phyloP scores from a whole-genome alignment of 768 basidiomycete genomes.

The Trametes cinnabarina region DNA sequence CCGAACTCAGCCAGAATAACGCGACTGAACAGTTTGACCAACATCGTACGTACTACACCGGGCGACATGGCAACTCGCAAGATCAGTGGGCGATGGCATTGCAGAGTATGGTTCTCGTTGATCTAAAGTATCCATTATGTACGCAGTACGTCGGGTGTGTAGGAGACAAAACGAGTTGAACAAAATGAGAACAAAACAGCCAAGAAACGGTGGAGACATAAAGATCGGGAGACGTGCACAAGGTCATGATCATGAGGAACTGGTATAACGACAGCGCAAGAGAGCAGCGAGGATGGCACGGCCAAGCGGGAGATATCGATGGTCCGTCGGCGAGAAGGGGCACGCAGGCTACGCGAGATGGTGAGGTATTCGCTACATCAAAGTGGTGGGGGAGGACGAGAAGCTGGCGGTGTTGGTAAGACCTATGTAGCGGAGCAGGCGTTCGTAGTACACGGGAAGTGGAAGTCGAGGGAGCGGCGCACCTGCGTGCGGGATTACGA shows the following conservation, averaged over 20 bases:
- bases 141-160: conserved; percentile 11
- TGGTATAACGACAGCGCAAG: conserved; percentile 24
- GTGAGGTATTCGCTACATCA: conserved; percentile 16
- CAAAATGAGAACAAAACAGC: background rate
- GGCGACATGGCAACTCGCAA: background rate
- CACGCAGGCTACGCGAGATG: background rate
- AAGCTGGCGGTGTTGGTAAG: background rate
- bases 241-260: conserved; percentile 20
- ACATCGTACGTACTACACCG: background rate
- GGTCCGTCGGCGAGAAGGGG: conserved; percentile 13
- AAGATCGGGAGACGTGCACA: conserved; percentile 18
- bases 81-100: background rate
- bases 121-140: conserved; percentile 15
- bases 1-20: background rate
- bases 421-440: background rate
- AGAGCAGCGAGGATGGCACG: conserved; percentile 19
- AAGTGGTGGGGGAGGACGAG: background rate
- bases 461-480: conserved; percentile 3
- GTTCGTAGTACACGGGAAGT: background rate
- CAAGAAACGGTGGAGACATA: background rate
- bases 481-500: conserved; percentile 16
- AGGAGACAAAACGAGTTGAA: background rate
- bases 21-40: background rate
- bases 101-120: background rate
- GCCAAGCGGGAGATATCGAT: background rate